These are phyloP conservation scores for Arthrinium puccinioides DNA, from an alignment of 2,329 filamentous ascomycete species.

Conservation along the genomic window DNA sequence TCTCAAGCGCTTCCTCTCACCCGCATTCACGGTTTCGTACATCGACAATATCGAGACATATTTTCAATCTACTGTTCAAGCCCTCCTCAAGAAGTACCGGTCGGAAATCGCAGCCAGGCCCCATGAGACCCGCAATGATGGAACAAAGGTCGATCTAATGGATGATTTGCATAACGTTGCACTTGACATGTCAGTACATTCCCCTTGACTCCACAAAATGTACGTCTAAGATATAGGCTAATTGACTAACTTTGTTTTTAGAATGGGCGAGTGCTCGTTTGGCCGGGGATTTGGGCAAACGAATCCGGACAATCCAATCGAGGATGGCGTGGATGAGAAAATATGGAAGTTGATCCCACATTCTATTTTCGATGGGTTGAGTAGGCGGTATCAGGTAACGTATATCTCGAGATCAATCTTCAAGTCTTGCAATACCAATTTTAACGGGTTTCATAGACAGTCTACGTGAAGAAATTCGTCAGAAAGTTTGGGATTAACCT, in stretches of 20 bases:
- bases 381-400: slow-evolving; percentile 6
- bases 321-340: slow-evolving; percentile 11
- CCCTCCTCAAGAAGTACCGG: slow-evolving; percentile 11
- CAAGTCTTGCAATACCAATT: no score
- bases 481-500: slow-evolving; percentile 9
- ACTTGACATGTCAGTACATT: slow-evolving; percentile 13
- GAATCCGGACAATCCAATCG: slow-evolving; percentile 10
- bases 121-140: slow-evolving; percentile 5
- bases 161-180: slow-evolving; percentile 19
- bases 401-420: no score
- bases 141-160: slow-evolving; percentile 16
- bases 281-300: slow-evolving; percentile 18
- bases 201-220: neutral
- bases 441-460: slow-evolving; percentile 3
- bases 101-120: neutral
- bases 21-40: slow-evolving; percentile 17
- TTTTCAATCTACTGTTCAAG: slow-evolving; percentile 12
- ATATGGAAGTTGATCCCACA: slow-evolving; percentile 11
- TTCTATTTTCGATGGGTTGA: slow-evolving; percentile 12
- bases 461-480: slow-evolving; percentile 12
- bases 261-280: slow-evolving; percentile 19
- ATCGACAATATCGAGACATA: slow-evolving; percentile 15
- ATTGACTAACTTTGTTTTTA: neutral
- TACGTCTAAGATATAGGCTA: neutral
- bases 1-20: slow-evolving; percentile 17